Base-by-base conservation (phyloP, 768 basidiomycete genomes). In the Coprinopsis marcescibilis region DNA sequence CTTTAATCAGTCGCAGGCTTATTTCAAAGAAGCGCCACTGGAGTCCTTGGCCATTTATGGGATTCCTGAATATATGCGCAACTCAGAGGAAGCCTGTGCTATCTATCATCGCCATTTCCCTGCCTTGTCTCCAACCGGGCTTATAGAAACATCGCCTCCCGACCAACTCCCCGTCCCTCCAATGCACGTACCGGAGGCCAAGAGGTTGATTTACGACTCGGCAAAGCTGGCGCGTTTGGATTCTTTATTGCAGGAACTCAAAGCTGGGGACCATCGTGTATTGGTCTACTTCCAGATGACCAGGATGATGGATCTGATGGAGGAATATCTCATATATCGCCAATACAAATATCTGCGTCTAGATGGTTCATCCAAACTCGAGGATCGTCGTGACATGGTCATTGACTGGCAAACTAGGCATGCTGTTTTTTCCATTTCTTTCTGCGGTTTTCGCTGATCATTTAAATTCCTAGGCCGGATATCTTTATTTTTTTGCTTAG, bases 271-370 rank as follows among this genome's bases (percentile, higher is more conserved):
- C 51, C 96, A 99, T 65, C 83, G 93, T 37, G 91, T 95, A 12
- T 67, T 99, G 56, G 76, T 99, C 15, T 99, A 98, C 68, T 98
- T 97, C 83, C 96, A 99, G 65, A 99, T 99, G 96, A 98, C 95
- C 11, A 81, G 86, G 49, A 99, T 98, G 96, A 96, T 99, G 85
- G 94, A 97, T 62, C 72, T 98, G 41, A 94, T 98, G 81, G 96
- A 98, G 64, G 96, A 98, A 62, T 99, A 97, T 62, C 74, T 99
- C 50, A 90, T 96, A 48, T 96, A 88, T 68, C 83, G 95, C 2
- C 94, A 97, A 63, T 92, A 92, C 72, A 94, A 92, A 64, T 96
- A 97, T 60, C 70, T 96, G 14, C 78, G 94, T 29, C 68, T 97
- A 46, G 94, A 97, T 65, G 94, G 94, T 29, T 88, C 88, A 1